A percentile compares a stretch with the other conserved stretches of the same genome.
Conservation (phyloP, 495 filamentous ascomycete genomes). For the Hamigera avellanea region DNA sequence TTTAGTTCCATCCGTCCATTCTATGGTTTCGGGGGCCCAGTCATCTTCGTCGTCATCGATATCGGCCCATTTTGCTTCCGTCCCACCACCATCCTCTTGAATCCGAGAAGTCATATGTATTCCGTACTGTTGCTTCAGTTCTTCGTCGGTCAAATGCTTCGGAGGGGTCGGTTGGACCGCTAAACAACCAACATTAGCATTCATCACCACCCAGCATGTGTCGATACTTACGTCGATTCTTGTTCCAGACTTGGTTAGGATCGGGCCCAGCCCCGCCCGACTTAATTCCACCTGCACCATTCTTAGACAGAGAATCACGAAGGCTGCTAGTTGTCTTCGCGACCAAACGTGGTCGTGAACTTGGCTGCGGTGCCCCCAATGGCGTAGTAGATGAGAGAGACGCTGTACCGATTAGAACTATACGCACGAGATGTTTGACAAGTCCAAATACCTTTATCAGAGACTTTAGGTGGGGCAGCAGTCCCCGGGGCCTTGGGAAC, state of each 20-base stretch:
- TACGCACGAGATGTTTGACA: not conserved
- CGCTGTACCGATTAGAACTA: constrained; percentile 22
- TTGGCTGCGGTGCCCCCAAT: constrained; percentile 28
- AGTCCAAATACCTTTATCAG: constrained; percentile 39
- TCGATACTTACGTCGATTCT: constrained; percentile 71
- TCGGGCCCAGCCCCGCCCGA: constrained; percentile 48
- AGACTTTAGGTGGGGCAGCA: constrained; percentile 40
- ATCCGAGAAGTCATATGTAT: constrained; percentile 93
- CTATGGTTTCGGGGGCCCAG: constrained; percentile 91
- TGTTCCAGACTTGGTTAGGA: constrained; percentile 86
- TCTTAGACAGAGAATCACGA: constrained; percentile 40
- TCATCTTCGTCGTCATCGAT: constrained; percentile 98
- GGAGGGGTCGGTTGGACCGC: constrained; percentile 67
- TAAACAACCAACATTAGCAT: constrained; percentile 34
- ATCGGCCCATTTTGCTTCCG: constrained; percentile 93
- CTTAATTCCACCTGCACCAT: constrained; percentile 27
- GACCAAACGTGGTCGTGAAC: constrained; percentile 48
- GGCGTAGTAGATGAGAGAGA: constrained; percentile 29
- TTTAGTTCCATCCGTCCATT: constrained; percentile 97
- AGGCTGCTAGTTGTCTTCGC: constrained; percentile 52
- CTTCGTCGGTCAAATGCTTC: constrained; percentile 94
- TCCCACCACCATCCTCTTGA: constrained; percentile 67
- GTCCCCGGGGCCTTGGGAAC: constrained; percentile 41
- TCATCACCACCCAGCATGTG: constrained; percentile 1
- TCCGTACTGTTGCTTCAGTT: constrained; percentile 87